phyloP scores from a whole-genome alignment of 2,329 filamentous ascomycete genomes.

The Colletotrichum godetiae region DNA sequence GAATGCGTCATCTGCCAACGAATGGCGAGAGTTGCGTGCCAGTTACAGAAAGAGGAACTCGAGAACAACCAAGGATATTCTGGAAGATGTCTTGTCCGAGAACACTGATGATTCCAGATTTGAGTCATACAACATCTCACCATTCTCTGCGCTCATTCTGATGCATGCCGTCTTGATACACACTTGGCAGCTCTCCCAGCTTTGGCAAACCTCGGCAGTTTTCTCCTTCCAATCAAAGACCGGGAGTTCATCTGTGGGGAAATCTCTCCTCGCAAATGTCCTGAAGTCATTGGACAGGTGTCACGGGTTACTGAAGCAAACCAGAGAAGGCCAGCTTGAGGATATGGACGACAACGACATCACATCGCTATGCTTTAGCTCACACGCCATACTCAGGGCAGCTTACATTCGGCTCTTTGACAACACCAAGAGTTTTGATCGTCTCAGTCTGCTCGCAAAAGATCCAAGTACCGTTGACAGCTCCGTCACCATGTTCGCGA shows the following conservation, averaged over 20 bases:
- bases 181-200: not conserved
- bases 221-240: not conserved
- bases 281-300: not conserved
- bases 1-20: slow-evolving; percentile 3
- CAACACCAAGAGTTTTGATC: not conserved
- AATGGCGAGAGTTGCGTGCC: not conserved
- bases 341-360: not conserved
- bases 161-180: not conserved
- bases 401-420: not conserved
- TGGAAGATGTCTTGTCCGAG: not conserved
- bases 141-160: not conserved
- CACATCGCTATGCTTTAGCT: not conserved
- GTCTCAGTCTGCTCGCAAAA: not conserved
- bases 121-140: not conserved
- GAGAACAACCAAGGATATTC: not conserved
- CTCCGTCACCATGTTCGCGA: not conserved
- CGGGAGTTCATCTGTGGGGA: not conserved
- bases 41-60: not conserved
- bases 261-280: not conserved
- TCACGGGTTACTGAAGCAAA: not conserved
- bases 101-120: not conserved
- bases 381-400: not conserved
- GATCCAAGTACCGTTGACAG: not conserved
- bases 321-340: not conserved
- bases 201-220: not conserved